These are phyloP conservation scores for Schizonepeta tenuifolia DNA, from an alignment of 257 asterid genomes.

Conservation along the genomic window DNA sequence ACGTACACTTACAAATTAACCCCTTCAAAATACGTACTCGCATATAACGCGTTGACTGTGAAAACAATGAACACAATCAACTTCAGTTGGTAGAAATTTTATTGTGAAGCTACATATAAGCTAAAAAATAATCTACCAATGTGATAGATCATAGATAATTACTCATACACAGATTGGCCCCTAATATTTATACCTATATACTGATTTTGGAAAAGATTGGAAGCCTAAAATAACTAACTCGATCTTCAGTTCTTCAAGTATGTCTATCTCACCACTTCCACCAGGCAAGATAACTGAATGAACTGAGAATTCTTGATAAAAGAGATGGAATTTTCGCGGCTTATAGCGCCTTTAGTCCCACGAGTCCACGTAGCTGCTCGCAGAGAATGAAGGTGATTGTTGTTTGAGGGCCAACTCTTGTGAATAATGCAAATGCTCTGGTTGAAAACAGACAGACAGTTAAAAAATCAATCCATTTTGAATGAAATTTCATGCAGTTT, in stretches of 20 bases:
- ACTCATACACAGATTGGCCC: no score
- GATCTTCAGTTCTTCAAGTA: not conserved
- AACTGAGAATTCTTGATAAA: not conserved
- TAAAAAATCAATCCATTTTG: not conserved
- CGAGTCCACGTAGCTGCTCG: slow-evolving; percentile 81
- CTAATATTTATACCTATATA: not conserved
- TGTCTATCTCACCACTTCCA: not conserved
- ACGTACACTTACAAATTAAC: no score
- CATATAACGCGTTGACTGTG: no score
- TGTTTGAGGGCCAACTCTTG: slow-evolving; percentile 94
- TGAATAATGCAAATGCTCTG: slow-evolving; percentile 85
- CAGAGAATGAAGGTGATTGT: slow-evolving; percentile 81
- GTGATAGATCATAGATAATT: no score
- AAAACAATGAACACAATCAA: no score
- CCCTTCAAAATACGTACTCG: no score
- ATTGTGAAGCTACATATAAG: no score
- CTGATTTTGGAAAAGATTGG: no score
- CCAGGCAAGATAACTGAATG: not conserved
- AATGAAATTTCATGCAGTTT: no score
- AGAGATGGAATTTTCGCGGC: not conserved
- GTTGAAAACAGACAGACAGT: slow-evolving; percentile 15
- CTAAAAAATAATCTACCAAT: no score
- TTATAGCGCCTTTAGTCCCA: slow-evolving; percentile 80
- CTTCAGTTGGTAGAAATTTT: no score
- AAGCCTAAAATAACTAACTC: not conserved